Evolutionary conservation across 257 asterid genomes (phyloP), one percentile per base, ranked within the genome.

Genomic region (Oldenlandia corymbosa): DNA sequence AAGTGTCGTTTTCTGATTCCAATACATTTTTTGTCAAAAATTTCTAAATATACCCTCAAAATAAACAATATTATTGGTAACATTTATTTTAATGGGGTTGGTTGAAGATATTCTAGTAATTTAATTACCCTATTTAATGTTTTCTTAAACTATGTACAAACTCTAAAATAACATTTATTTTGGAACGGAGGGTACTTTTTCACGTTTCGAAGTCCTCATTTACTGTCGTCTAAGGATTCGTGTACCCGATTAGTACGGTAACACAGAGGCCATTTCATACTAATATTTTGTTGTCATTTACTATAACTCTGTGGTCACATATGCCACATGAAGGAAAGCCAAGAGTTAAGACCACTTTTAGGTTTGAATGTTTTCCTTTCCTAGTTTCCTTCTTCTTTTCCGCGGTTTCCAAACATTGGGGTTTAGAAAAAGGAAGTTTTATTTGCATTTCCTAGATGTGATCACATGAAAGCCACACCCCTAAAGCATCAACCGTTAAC

Each of bases 381-480:
- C 11, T n/a, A n/a, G n/a, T n/a, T n/a, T n/a, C n/a, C n/a, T n/a
- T n/a, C n/a, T 14, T 14, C 11, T 43, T 1, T 43, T 18, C 16
- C 16, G 5, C 11, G 23, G 60, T 45, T 39, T 51, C 23, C 55
- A 64, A 72, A 72, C 54, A 66, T 28, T 62, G 13, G 72, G 76
- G 76, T 66, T 72, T 60, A 51, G 13, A 66, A 71, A 66, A 60
- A 20, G 59, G 69, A 11, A 39, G 37, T 20, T 37, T 60, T 60
- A 60, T 60, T 60, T 45, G 60, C 53, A 31, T 72, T 72, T 72
- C 37, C 46, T 42, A 72, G 68, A 54, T 50, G 36, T 2, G 8
- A 9, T 53, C 73, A 72, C 77, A 61, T 72, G 77, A 72, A 51
- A 67, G 55, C 50, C 46, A 34, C 43, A 34, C 4, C 39, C 14